These are phyloP conservation scores for Raddia guianensis DNA, from an alignment of 176 grass and related monocot genomes.

Conservation along the genomic window DNA sequence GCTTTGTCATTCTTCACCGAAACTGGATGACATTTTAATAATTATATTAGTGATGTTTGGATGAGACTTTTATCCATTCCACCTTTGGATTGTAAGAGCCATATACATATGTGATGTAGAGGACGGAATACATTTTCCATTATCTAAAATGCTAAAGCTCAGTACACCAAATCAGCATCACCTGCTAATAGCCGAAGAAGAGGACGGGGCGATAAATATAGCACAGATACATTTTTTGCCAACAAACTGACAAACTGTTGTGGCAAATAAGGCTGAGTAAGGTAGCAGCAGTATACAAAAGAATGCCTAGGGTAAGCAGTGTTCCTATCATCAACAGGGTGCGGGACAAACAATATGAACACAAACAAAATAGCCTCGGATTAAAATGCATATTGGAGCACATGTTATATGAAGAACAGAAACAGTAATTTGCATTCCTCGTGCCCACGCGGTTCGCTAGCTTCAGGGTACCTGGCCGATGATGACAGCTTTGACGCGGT, in stretches of 20 bases:
- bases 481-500: slow-evolving; percentile 86
- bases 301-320: neutral
- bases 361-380: neutral
- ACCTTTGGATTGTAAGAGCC: too few species aligned
- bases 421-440: neutral
- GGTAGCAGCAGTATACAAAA: neutral
- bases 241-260: neutral
- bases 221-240: neutral
- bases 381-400: neutral
- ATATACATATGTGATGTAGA: too few species aligned
- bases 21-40: too few species aligned
- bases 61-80: too few species aligned
- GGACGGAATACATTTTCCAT: too few species aligned
- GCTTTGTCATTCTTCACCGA: too few species aligned
- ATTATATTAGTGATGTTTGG: too few species aligned
- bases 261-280: neutral
- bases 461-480: slow-evolving; percentile 76
- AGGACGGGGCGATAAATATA: neutral
- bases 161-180: neutral
- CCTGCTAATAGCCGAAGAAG: neutral
- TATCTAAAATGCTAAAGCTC: too few species aligned
- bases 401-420: slow-evolving; percentile 10
- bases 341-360: neutral
- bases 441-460: neutral
- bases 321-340: neutral